Percentiles rank a stretch among this genome's conserved stretches.
These are phyloP conservation scores for Hypoxylon fuscum DNA, from an alignment of 495 filamentous ascomycete genomes.

Conservation along the genomic window DNA sequence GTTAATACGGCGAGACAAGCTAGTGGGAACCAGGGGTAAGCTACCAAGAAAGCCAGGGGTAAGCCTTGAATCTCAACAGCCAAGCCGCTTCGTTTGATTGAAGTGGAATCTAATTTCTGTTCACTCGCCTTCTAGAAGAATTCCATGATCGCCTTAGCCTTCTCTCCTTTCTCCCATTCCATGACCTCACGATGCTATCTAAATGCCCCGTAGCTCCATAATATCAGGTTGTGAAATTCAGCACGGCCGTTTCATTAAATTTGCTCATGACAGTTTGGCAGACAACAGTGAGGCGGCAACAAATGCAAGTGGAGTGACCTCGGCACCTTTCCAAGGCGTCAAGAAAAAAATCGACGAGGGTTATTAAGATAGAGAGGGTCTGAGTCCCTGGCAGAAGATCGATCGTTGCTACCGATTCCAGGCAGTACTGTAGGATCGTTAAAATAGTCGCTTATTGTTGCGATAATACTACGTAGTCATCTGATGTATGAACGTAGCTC, in stretches of 20 bases:
- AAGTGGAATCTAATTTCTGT: conserved; percentile 38
- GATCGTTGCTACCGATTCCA: conserved; percentile 18
- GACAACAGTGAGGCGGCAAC: not conserved
- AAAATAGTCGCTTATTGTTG: conserved; percentile 14
- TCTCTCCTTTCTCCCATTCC: conserved; percentile 8
- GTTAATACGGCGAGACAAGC: conserved; percentile 19
- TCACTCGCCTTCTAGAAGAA: conserved; percentile 36
- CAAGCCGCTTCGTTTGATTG: conserved; percentile 32
- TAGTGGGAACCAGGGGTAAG: conserved; percentile 5
- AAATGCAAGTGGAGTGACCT: conserved; percentile 2
- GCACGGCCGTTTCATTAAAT: conserved; percentile 29
- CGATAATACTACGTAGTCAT: conserved; percentile 23
- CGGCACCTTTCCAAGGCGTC: conserved; percentile 13
- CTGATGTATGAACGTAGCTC: conserved; percentile 4
- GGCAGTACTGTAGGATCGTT: conserved; percentile 8
- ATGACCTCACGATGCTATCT: conserved; percentile 25
- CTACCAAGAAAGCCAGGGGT: conserved; percentile 21
- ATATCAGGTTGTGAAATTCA: conserved; percentile 27
- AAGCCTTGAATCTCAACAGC: conserved; percentile 29
- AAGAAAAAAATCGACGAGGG: conserved; percentile 11
- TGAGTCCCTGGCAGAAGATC: conserved; percentile 20
- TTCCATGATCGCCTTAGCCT: conserved; percentile 31
- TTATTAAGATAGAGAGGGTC: conserved; percentile 8
- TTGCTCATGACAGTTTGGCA: conserved; percentile 11
- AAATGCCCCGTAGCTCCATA: conserved; percentile 21